Conservation (phyloP, 345 rosid species). For the Salix viminalis region DNA sequence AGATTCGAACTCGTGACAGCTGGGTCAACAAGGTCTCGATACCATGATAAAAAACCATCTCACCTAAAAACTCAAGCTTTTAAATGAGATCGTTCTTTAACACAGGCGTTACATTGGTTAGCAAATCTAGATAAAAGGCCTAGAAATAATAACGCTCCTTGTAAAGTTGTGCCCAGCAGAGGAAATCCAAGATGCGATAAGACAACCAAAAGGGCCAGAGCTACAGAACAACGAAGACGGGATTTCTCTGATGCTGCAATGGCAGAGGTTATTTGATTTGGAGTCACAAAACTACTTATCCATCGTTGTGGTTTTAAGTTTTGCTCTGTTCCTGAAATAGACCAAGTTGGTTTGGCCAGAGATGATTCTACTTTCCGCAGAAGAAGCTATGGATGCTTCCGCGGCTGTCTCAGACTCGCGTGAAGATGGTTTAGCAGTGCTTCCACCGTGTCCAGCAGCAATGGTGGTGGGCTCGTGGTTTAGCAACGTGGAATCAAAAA, state of each 20-base stretch:
- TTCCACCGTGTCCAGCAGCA: slow-evolving; percentile 22
- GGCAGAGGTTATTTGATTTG: slow-evolving; percentile 53
- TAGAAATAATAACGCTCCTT: slow-evolving; percentile 41
- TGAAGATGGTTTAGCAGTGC: slow-evolving; percentile 14
- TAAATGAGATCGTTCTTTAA: too few relatives aligned
- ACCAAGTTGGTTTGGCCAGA: slow-evolving; percentile 21
- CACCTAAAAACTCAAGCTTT: too few relatives aligned
- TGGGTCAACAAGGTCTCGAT: too few relatives aligned
- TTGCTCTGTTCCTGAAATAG: slow-evolving; percentile 24
- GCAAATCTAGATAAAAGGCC: slow-evolving; percentile 64
- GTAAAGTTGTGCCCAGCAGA: slow-evolving; percentile 31
- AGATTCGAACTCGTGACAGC: too few relatives aligned
- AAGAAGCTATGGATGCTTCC: slow-evolving; percentile 21
- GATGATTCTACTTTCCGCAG: slow-evolving; percentile 22
- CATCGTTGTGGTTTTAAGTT: slow-evolving; percentile 1
- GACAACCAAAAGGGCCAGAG: slow-evolving; percentile 49
- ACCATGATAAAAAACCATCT: too few relatives aligned
- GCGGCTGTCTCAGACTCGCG: not conserved
- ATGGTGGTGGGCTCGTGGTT: slow-evolving; percentile 10
- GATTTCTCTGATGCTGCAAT: slow-evolving; percentile 43
- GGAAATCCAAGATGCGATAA: slow-evolving; percentile 54
- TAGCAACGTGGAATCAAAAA: slow-evolving; percentile 16
- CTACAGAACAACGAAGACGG: slow-evolving; percentile 47
- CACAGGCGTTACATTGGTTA: slow-evolving; percentile 59
- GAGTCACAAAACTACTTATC: slow-evolving; percentile 23